A percentile compares a stretch with the other conserved stretches of the same genome.
These are phyloP conservation scores for Penicillium olsonii DNA, from an alignment of 2,329 filamentous ascomycete genomes.

Conservation along the genomic window DNA sequence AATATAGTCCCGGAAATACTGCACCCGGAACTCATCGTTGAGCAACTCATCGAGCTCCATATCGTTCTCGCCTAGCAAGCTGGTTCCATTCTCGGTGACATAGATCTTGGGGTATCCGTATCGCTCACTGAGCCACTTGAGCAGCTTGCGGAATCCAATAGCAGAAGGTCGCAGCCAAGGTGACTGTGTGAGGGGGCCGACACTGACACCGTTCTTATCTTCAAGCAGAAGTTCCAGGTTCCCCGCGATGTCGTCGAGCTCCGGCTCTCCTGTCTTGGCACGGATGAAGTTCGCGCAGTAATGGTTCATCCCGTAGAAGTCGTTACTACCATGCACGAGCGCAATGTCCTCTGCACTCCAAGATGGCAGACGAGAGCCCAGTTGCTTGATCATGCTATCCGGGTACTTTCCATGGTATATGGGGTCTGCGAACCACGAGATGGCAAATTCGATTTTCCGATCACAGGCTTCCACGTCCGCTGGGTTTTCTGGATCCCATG, in stretches of 20 bases:
- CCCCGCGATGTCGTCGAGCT: conserved; percentile 69
- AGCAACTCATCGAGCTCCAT: conserved; percentile 69
- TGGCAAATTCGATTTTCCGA: conserved; percentile 83
- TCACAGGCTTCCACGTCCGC: conserved; percentile 73
- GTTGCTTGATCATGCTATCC: conserved; percentile 77
- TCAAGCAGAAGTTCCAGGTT: conserved; percentile 72
- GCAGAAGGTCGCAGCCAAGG: conserved; percentile 78
- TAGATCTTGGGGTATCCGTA: conserved; percentile 78
- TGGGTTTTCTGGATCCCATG: conserved; percentile 77
- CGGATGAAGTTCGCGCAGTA: conserved; percentile 88
- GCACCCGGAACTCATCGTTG: conserved; percentile 76
- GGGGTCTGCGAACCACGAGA: conserved; percentile 85
- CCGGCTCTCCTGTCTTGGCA: conserved; percentile 64
- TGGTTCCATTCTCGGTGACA: conserved; percentile 87
- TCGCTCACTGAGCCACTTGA: conserved; percentile 75
- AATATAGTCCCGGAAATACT: conserved; percentile 79
- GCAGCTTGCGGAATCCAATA: conserved; percentile 72
- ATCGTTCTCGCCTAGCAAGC: conserved; percentile 79
- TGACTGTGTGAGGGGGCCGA: conserved; percentile 80
- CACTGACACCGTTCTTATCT: conserved; percentile 70
- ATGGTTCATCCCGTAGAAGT: conserved; percentile 95
- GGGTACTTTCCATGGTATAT: conserved; percentile 85
- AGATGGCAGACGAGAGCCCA: conserved; percentile 72
- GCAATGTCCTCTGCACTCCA: conserved; percentile 72
- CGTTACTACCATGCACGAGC: conserved; percentile 81